These are phyloP conservation scores for Chrysophaeum taylorii DNA, from an alignment of 352 stramenopile species.

Conservation along the genomic window DNA sequence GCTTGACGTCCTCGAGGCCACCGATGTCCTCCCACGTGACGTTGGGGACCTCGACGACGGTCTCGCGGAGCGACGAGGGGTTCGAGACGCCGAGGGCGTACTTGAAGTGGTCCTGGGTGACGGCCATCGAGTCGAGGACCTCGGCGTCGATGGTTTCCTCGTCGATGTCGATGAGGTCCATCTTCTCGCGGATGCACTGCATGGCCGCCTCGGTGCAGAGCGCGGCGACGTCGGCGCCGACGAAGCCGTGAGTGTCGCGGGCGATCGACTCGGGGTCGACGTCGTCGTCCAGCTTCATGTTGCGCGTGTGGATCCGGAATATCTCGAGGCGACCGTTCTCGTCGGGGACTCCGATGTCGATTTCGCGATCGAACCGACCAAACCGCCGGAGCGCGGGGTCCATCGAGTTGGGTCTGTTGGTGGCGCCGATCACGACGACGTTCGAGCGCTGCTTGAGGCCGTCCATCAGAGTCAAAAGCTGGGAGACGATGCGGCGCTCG, in stretches of 20 bases:
- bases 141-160: conserved; percentile 97
- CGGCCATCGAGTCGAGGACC: conserved; percentile 94
- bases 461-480: conserved; percentile 98
- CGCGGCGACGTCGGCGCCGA: conserved; percentile 96
- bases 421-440: conserved; percentile 97
- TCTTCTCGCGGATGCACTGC: conserved; percentile 99
- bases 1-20: conserved; percentile 90
- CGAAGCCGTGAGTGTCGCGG: conserved; percentile 96
- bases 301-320: conserved; percentile 97
- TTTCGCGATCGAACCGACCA: conserved; percentile 96
- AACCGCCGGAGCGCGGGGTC: conserved; percentile 94
- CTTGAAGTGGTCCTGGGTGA: conserved; percentile 97
- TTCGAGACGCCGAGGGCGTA: conserved; percentile 94
- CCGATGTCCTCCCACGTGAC: conserved; percentile 98
- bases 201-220: conserved; percentile 95
- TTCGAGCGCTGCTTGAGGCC: conserved; percentile 67
- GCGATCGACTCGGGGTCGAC: conserved; percentile 94
- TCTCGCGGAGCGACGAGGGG: conserved; percentile 95
- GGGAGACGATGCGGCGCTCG: conserved; percentile 93
- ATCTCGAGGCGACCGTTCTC: conserved; percentile 97
- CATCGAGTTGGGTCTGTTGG: conserved; percentile 98
- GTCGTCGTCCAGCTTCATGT: conserved; percentile 99
- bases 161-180: conserved; percentile 99
- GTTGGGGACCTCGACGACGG: conserved; percentile 96
- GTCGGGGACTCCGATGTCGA: conserved; percentile 97